Evolutionary conservation across 129 eudicot genomes (phyloP).

Genomic region (Flaveria linearis): DNA sequence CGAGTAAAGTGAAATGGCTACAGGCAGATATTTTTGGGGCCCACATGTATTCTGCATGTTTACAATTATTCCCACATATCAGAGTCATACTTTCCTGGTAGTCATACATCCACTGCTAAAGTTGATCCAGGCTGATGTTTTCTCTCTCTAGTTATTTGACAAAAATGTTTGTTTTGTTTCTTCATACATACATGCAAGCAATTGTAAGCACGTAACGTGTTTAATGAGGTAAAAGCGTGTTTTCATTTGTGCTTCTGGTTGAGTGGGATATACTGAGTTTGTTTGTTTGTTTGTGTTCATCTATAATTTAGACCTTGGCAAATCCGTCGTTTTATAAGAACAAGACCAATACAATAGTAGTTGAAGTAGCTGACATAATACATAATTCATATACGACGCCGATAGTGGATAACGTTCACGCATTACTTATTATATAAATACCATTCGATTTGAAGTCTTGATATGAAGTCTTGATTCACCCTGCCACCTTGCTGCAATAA

Average conservation of each 20-base stretch:
- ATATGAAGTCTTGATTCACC: constrained; percentile 27
- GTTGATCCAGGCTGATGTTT: too few species aligned
- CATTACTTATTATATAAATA: background rate
- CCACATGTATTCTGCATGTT: too few species aligned
- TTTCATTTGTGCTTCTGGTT: background rate
- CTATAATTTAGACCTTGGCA: background rate
- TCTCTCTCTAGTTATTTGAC: too few species aligned
- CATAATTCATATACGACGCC: background rate
- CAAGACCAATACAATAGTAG: background rate
- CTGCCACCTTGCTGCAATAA: constrained; percentile 66
- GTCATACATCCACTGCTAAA: too few species aligned
- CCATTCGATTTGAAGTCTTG: background rate
- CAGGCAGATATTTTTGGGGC: too few species aligned
- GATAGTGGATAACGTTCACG: background rate
- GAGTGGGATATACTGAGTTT: too few species aligned
- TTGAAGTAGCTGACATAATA: constrained; percentile 1
- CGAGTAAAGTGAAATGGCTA: too few species aligned
- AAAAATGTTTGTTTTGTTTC: too few species aligned
- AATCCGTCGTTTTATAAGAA: background rate
- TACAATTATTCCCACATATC: too few species aligned
- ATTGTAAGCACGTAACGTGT: constrained; percentile 21
- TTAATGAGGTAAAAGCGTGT: constrained; percentile 55
- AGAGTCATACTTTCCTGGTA: too few species aligned
- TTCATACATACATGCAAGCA: constrained; percentile 2
- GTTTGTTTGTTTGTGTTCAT: too few species aligned